These are phyloP conservation scores for Panus rudis DNA, from an alignment of 768 basidiomycete genomes.

Conservation along the genomic window DNA sequence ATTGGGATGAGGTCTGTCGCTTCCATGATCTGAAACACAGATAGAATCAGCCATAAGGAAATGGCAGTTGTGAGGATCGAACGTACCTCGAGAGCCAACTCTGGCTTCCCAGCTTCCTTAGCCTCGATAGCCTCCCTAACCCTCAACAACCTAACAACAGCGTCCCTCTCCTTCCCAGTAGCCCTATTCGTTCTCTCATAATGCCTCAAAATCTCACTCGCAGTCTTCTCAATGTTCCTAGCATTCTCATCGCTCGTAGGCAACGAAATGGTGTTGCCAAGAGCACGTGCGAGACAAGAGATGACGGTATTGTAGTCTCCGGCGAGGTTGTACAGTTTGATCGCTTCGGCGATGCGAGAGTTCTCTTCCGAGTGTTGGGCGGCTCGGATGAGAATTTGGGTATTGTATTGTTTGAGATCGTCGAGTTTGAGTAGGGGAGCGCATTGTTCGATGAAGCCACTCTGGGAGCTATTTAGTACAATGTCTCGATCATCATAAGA, in stretches of 20 bases:
- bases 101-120: constrained; percentile 63
- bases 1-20: constrained; percentile 83
- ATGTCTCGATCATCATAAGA: not conserved
- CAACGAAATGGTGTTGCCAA: constrained; percentile 76
- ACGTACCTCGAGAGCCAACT: constrained; percentile 77
- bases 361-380: constrained; percentile 80
- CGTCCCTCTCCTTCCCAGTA: constrained; percentile 66
- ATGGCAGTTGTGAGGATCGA: constrained; percentile 1
- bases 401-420: constrained; percentile 63
- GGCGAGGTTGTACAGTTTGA: constrained; percentile 93
- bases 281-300: constrained; percentile 75
- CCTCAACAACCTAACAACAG: constrained; percentile 65
- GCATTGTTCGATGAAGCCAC: constrained; percentile 82
- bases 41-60: not conserved
- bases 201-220: constrained; percentile 70
- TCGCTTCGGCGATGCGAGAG: constrained; percentile 81
- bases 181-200: constrained; percentile 72
- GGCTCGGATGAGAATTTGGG: constrained; percentile 75
- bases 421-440: constrained; percentile 68
- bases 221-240: constrained; percentile 62
- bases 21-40: constrained; percentile 66
- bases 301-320: constrained; percentile 87
- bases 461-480: constrained; percentile 34
- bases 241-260: constrained; percentile 55
- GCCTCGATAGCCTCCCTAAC: constrained; percentile 78